A percentile compares a stretch with the other conserved stretches of the same genome.
Evolutionary conservation across 1,284 basidiomycete genomes (phyloP).

Genomic region (Microstroma glucosiphilum): DNA sequence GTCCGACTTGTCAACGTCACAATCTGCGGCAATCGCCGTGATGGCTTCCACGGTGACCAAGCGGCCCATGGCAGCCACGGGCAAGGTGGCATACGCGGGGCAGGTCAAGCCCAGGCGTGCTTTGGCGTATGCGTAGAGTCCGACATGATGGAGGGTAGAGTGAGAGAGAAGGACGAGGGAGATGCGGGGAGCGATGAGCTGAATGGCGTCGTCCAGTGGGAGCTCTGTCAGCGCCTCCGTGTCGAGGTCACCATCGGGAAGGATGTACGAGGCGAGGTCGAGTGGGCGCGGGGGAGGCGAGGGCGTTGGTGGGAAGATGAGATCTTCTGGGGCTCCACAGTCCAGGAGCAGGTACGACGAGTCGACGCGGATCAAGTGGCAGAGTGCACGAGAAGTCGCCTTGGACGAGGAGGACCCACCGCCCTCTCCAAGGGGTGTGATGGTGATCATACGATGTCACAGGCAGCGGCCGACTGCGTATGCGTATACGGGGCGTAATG

Average conservation of each 20-base stretch:
- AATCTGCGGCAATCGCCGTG: background rate
- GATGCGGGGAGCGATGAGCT: constrained; percentile 65
- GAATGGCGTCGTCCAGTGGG: constrained; percentile 15
- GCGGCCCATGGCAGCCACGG: constrained; percentile 90
- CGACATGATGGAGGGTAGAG: constrained; percentile 79
- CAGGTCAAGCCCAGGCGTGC: constrained; percentile 80
- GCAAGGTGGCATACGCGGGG: constrained; percentile 90
- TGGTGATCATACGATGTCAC: constrained; percentile 13
- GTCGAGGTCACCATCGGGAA: background rate
- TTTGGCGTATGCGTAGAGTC: constrained; percentile 83
- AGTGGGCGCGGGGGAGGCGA: background rate
- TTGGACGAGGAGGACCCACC: background rate
- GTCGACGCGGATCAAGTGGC: constrained; percentile 86
- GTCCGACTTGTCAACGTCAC: background rate
- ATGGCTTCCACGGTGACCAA: constrained; percentile 58
- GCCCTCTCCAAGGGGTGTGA: constrained; percentile 11
- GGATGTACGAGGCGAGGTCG: constrained; percentile 20
- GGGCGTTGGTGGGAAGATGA: constrained; percentile 21
- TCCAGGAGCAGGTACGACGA: constrained; percentile 88
- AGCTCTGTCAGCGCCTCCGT: background rate
- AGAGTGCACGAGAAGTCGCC: constrained; percentile 23
- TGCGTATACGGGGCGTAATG: too few species aligned
- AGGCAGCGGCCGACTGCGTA: too few species aligned
- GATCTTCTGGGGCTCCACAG: constrained; percentile 61
- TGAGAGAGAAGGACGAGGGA: constrained; percentile 88